Conservation (phyloP, 495 filamentous ascomycete genomes). For the Penicillium paradoxum region DNA sequence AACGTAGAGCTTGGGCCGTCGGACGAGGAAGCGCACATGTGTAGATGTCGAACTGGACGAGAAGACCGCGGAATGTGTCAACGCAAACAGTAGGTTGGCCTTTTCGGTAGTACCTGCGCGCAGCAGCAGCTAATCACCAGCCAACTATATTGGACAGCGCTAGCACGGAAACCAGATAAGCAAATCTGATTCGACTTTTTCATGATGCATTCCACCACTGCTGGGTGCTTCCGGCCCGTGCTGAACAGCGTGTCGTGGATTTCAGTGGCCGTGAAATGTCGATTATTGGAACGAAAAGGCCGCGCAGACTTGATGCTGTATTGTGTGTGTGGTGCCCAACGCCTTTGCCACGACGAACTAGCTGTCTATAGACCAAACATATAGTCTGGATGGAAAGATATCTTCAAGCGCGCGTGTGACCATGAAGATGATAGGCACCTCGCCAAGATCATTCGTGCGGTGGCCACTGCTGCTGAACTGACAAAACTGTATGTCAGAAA, state of each 20-base stretch:
- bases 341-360: slow-evolving; percentile 6
- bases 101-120: too few relatives aligned
- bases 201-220: slow-evolving; percentile 37
- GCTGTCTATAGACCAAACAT: background rate
- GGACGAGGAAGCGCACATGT: background rate
- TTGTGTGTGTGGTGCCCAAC: slow-evolving; percentile 21
- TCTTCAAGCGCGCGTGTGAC: background rate
- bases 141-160: background rate
- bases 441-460: background rate
- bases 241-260: slow-evolving; percentile 29
- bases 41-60: background rate
- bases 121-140: background rate
- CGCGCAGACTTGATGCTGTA: slow-evolving; percentile 34
- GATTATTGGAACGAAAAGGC: slow-evolving; percentile 34
- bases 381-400: background rate
- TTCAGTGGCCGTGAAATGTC: slow-evolving; percentile 17
- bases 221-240: slow-evolving; percentile 26
- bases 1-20: background rate
- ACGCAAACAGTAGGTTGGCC: background rate
- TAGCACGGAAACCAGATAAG: slow-evolving; percentile 20
- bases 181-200: slow-evolving; percentile 37
- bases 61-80: background rate
- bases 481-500: background rate
- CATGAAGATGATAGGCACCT: background rate
- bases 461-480: background rate